These are phyloP conservation scores for Euphorbia pulcherrima DNA, from an alignment of 345 rosid genomes.

Conservation along the genomic window DNA sequence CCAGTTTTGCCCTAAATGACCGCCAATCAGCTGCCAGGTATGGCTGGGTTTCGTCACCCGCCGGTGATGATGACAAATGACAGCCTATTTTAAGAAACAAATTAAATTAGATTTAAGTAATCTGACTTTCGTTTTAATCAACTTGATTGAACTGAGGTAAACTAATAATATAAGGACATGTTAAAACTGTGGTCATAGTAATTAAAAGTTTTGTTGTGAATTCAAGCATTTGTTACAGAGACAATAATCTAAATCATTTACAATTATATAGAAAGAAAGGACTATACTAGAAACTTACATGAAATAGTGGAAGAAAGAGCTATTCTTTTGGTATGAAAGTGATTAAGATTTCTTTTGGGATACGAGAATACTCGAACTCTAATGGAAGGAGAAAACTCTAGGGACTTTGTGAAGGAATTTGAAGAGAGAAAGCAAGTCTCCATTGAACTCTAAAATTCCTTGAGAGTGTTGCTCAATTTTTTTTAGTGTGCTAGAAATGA, in stretches of 20 bases:
- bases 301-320: constrained; percentile 35
- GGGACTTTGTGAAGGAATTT: constrained; percentile 46
- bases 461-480: neutral
- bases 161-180: no score
- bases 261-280: neutral
- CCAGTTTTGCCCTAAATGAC: constrained; percentile 70
- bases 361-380: constrained; percentile 38
- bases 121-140: no score
- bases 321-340: constrained; percentile 30
- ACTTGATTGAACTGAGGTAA: no score
- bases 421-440: constrained; percentile 69
- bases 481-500: neutral
- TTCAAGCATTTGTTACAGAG: no score
- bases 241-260: no score
- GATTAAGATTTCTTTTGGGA: constrained; percentile 35
- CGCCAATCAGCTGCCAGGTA: constrained; percentile 60
- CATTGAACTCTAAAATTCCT: constrained; percentile 30
- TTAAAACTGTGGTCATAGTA: no score
- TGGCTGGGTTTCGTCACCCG: constrained; percentile 34
- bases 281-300: constrained; percentile 37
- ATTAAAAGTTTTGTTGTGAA: no score
- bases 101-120: no score
- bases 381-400: constrained; percentile 38
- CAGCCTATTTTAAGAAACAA: constrained; percentile 47
- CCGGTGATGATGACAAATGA: constrained; percentile 37